Base-by-base conservation (phyloP, 352 stramenopile genomes). In the Pythium periplocum region DNA sequence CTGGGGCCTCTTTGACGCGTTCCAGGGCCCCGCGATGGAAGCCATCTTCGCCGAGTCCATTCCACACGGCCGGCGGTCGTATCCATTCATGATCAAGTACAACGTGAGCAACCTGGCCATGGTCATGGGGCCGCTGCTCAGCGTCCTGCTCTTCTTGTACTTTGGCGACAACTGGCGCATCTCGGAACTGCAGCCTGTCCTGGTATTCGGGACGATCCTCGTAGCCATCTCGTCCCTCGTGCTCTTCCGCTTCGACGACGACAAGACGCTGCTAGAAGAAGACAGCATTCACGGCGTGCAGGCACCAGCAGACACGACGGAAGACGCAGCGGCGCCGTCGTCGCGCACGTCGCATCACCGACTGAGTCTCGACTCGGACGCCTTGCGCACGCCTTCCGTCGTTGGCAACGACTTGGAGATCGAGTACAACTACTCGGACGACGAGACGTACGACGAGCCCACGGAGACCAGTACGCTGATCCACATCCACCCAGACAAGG, bases 81-180 rank as follows among this genome's bases (percentile, higher is more conserved):
- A 74, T 44, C 79, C 79, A 1, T 87, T 87, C 62, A 87, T 83
- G 75, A 80, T 90, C 71, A 90, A 90, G 67, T 87, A 87, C 75
- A 84, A 86, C 53, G 72, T 90, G 41, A 75, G 66, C 66, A 90
- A 87, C 50, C 47, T 87, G 3, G 79, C 79, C 38, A 75, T 83
- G 57, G 76, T 84, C 50, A 59, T 87, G 9, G 79, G 79, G 0
- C 79, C 79, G 4, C 31, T 57, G 26, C 51, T 86, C 12, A 75
- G 69, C 56, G 73, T 90, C 38, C 53, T 84, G 5, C 67, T 90
- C 32, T 87, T 90, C 40, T 35, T 81, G 1, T 77, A 81, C 59
- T 81, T 75, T 54, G 79, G 79, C 57, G 73, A 90, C 54, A 39
- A 69, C 45, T 90, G 79, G 79, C 66, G 77, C 44, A 48, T 90